phyloP scores from a whole-genome alignment of 169 alveolate genomes.

The Eimeria acervulina region DNA sequence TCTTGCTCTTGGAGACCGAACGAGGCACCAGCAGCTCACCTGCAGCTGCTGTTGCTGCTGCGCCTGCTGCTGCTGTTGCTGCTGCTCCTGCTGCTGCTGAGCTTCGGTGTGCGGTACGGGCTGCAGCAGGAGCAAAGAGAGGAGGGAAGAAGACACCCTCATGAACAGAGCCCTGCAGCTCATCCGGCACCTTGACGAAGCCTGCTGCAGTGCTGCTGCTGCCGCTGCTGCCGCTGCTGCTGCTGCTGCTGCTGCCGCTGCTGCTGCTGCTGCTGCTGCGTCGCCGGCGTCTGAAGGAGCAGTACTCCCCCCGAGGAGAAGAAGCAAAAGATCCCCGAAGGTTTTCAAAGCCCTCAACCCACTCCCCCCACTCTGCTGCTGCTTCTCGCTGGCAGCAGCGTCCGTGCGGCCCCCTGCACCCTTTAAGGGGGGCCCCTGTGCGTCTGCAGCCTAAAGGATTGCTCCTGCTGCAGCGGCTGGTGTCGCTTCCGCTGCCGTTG shows the following conservation, averaged over 20 bases:
- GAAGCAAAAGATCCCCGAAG: not conserved
- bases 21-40: not conserved
- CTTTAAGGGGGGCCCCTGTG: not conserved
- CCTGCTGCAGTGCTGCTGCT: slow-evolving; percentile 45
- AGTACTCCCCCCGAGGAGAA: not conserved
- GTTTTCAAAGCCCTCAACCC: not conserved
- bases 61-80: slow-evolving; percentile 40
- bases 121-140: slow-evolving; percentile 7
- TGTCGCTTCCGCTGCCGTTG: slow-evolving; percentile 20
- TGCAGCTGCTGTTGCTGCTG: slow-evolving; percentile 52
- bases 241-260: slow-evolving; percentile 49
- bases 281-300: slow-evolving; percentile 12
- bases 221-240: slow-evolving; percentile 73
- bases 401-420: not conserved
- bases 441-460: slow-evolving; percentile 4
- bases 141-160: slow-evolving; percentile 14
- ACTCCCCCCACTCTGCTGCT: slow-evolving; percentile 27
- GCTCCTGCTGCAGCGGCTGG: slow-evolving; percentile 40
- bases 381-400: not conserved
- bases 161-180: not conserved
- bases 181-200: slow-evolving; percentile 1
- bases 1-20: not conserved
- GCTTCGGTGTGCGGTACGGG: not conserved
- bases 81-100: slow-evolving; percentile 30
- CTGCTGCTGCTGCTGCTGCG: slow-evolving; percentile 34